Conservation (phyloP, 2,329 filamentous ascomycete species). For the Pseudogymnoascus sp. region DNA sequence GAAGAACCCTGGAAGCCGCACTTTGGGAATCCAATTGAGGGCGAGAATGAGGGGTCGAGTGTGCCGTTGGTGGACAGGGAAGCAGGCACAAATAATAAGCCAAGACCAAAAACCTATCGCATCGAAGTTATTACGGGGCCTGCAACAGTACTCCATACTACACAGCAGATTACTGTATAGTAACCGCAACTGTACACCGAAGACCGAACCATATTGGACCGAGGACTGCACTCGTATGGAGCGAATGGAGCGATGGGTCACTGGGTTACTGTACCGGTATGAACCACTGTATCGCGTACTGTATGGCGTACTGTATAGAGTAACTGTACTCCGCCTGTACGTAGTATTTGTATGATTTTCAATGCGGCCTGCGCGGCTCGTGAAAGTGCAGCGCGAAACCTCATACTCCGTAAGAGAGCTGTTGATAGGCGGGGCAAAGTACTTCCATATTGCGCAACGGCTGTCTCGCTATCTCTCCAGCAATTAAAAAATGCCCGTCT, state of each 20-base stretch:
- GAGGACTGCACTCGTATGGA: background rate
- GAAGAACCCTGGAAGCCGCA: slow-evolving; percentile 4
- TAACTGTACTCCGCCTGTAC: background rate
- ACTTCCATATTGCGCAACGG: slow-evolving; percentile 5
- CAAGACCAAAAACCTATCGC: background rate
- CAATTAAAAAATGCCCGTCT: background rate
- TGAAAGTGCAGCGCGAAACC: background rate
- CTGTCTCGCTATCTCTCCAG: background rate
- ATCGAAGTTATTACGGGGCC: background rate
- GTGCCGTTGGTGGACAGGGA: background rate
- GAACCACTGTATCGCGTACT: background rate
- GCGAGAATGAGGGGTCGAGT: slow-evolving; percentile 1
- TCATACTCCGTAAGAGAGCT: background rate
- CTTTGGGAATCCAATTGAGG: slow-evolving; percentile 9
- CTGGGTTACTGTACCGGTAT: background rate
- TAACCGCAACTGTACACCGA: background rate
- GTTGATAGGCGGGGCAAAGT: slow-evolving; percentile 6
- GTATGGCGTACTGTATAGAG: background rate
- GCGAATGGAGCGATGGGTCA: background rate
- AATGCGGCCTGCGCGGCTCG: slow-evolving; percentile 7
- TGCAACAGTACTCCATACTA: background rate
- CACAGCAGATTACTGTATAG: background rate
- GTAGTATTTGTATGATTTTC: background rate
- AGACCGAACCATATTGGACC: background rate
- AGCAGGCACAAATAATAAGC: slow-evolving; percentile 1